Base-by-base conservation (phyloP, 768 basidiomycete genomes). In the Leccinum uliginosum region DNA sequence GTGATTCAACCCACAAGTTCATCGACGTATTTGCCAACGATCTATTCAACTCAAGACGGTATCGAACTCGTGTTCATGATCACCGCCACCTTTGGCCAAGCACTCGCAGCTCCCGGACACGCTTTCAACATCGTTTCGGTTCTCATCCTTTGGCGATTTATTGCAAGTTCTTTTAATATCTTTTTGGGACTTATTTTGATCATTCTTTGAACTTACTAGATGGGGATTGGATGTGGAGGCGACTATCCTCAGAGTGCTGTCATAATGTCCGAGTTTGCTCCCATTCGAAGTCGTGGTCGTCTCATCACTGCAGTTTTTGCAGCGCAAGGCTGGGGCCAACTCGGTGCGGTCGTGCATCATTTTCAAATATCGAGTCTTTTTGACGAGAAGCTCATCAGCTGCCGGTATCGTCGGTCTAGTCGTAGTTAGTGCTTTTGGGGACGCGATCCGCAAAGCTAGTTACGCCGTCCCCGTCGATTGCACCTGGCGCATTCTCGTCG, bases 221-320 rank as follows among this genome's bases (percentile, higher is more conserved):
- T 84, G 81, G 90, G 91, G 1, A 66, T 93, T 5, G 92, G 93
- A 1, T 89, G 93, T 26, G 93, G 92, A 12, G 92, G 92, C 6
- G 91, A 93, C 64, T 91, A 93, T 66, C 91, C 92, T 26, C 71
- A 91, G 0, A 83, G 81, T 48, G 88, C 93, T 11, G 84, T 91
- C 65, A 93, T 94, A 64, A 84, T 91, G n/a, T 92, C 89, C 9
- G 93, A 96, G 68, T 94, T 93, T 65, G 84, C 93, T 10, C 78
- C 89, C 0, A 85, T 82, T 29, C 80, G 80, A 46, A 85, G 81
- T 50, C 83, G 93, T 56, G 93, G 93, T 19, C 79, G 91, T 12
- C 83, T 96, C 74, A 92, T 96, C 90, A 86, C 87, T 3, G 89
- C 86, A 1, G 89, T 93, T 3, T 94, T 93, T 59, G 83, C 92